Base-by-base conservation (phyloP, 2,329 filamentous ascomycete genomes). In the Fulvia fulva region DNA sequence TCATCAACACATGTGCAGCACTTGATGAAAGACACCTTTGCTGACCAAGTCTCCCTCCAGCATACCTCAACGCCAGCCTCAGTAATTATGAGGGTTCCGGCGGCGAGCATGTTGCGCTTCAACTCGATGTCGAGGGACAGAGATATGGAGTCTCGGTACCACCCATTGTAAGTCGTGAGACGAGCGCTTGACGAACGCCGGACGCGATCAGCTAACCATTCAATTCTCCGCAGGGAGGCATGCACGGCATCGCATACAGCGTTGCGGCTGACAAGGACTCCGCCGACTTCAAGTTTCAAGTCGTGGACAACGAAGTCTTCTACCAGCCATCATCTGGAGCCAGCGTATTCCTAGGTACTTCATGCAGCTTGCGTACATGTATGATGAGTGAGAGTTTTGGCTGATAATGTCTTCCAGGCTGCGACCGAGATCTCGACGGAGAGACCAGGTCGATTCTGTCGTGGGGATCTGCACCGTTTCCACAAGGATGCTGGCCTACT, bases 131-230 rank as follows among this genome's bases (percentile, higher is more conserved):
- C 5, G 14, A 25, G 11, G 45, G 32, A n/a, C 16, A 26, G 8
- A 8, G 46, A 6, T 56, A 56, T 41, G 54, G 54, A 12, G 45
- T 56, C 11, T 28, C 21, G 3, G 46, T 56, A 32, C 47, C 47
- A 12, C 47, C 47, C 12, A 32, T 32, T 5, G 28, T 32, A 12
- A 26, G 22, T 49, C 23, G 45, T 50, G 16, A 50, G 47, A 16
- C 3, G 23, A 25, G 12, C n/a, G 9, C 9, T 12, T 3, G 22
- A 2, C 41, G 22, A 19, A 45, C n/a, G 23, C 14, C 45, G 23
- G 23, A 16, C 12, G 45, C 12, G 23, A 26, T 26, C 21, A 25
- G 5, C 19, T 26, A 23, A 16, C 23, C 21, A 49, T 28, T 11
- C 12, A 9, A 7, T 14, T 16, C 8, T 50, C n/a, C n/a, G n/a